Evolutionary conservation across 2,329 filamentous ascomycete species (phyloP).

Genomic region (Ophiosphaerella herpotricha): DNA sequence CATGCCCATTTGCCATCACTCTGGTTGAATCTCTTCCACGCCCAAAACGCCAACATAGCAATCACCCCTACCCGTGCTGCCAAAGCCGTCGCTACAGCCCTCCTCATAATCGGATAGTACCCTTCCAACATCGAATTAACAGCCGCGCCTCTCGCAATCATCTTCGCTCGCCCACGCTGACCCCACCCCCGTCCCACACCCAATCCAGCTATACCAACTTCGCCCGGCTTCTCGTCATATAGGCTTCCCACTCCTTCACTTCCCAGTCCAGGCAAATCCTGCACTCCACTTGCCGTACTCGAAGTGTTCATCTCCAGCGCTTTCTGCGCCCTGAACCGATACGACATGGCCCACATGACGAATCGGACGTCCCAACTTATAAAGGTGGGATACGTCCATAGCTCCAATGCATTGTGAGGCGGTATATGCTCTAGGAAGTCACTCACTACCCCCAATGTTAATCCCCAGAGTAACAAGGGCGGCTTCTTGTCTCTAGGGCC

Average conservation of each 20-base stretch:
- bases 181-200: constrained; percentile 50
- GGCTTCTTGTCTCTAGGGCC: constrained; percentile 42
- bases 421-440: constrained; percentile 71
- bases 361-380: constrained; percentile 65
- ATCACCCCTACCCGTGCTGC: constrained; percentile 41
- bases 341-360: constrained; percentile 64
- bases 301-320: constrained; percentile 32
- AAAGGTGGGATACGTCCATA: constrained; percentile 73
- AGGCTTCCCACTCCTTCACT: constrained; percentile 27
- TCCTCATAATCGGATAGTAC: constrained; percentile 57
- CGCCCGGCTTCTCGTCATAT: constrained; percentile 42
- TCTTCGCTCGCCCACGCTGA: constrained; percentile 40
- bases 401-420: constrained; percentile 63
- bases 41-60: constrained; percentile 23
- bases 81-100: constrained; percentile 52
- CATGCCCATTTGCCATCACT: not conserved
- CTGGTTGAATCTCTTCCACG: constrained; percentile 24
- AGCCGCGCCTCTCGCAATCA: constrained; percentile 46
- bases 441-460: constrained; percentile 69
- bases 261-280: constrained; percentile 29
- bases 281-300: constrained; percentile 12
- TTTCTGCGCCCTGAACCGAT: constrained; percentile 54
- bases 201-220: constrained; percentile 52
- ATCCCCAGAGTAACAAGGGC: constrained; percentile 69
- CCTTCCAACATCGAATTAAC: constrained; percentile 57